Evolutionary conservation across 495 filamentous ascomycete species (phyloP).

Genomic region (Amorphotheca resinae): DNA sequence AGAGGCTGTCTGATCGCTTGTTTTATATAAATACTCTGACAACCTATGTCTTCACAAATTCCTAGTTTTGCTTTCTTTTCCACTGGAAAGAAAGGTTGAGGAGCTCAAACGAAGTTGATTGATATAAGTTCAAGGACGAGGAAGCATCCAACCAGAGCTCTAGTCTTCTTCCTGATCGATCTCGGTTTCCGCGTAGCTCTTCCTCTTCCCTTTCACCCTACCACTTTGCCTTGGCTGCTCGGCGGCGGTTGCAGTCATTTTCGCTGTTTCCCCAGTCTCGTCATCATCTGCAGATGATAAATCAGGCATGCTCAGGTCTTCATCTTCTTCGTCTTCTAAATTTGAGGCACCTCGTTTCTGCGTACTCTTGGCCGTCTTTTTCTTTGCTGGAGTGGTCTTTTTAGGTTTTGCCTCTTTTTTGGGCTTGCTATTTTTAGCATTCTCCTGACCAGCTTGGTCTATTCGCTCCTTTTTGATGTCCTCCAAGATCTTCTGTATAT

Average conservation of each 20-base stretch:
- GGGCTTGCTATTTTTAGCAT: slow-evolving; percentile 8
- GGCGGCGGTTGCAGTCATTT: neutral
- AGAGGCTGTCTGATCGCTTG: too few relatives aligned
- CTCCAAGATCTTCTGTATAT: slow-evolving; percentile 19
- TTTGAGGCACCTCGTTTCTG: slow-evolving; percentile 19
- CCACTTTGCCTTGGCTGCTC: slow-evolving; percentile 3
- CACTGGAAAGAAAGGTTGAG: too few relatives aligned
- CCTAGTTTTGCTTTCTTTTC: too few relatives aligned
- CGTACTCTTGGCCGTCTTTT: slow-evolving; percentile 20
- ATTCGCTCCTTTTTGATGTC: slow-evolving; percentile 11
- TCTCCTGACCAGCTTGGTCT: slow-evolving; percentile 7
- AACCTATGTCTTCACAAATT: too few relatives aligned
- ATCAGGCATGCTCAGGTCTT: slow-evolving; percentile 20
- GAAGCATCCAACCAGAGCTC: too few relatives aligned
- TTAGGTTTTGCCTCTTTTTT: slow-evolving; percentile 17
- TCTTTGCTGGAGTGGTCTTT: slow-evolving; percentile 3
- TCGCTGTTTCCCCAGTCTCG: neutral
- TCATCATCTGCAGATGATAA: slow-evolving; percentile 11
- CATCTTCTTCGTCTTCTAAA: slow-evolving; percentile 20
- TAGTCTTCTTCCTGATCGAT: too few relatives aligned
- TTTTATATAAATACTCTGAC: too few relatives aligned
- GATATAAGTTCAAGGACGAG: too few relatives aligned
- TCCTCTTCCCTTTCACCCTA: slow-evolving; percentile 11
- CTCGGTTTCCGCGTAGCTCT: slow-evolving; percentile 10
- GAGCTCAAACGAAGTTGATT: too few relatives aligned